phyloP scores from a whole-genome alignment of 345 rosid species.

The Camelina neglecta region DNA sequence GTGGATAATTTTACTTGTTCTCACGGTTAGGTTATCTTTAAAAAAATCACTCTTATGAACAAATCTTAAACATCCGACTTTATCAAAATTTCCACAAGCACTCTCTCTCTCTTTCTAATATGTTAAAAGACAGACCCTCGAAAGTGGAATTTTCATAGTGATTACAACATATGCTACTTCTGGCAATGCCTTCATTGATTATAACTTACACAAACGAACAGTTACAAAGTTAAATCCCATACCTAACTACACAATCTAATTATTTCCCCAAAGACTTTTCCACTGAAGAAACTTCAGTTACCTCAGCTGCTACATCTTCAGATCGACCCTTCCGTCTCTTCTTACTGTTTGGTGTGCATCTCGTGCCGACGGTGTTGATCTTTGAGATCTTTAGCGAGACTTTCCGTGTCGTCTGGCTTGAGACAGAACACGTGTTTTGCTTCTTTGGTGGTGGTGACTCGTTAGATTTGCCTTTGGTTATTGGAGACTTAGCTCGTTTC shows the following conservation, averaged over 20 bases:
- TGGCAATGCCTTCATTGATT: slow-evolving; percentile 22
- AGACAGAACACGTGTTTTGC: slow-evolving; percentile 41
- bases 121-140: slow-evolving; percentile 6
- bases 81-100: not conserved
- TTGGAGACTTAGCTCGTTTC: slow-evolving; percentile 71
- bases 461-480: slow-evolving; percentile 34
- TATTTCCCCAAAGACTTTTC: not conserved
- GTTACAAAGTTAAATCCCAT: slow-evolving; percentile 26
- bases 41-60: not conserved
- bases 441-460: slow-evolving; percentile 35
- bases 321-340: slow-evolving; percentile 67
- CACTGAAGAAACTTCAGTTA: slow-evolving; percentile 39
- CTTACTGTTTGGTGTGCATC: slow-evolving; percentile 77
- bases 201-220: slow-evolving; percentile 40
- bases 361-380: slow-evolving; percentile 47
- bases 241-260: slow-evolving; percentile 36
- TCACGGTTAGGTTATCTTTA: not conserved
- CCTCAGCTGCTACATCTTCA: slow-evolving; percentile 45
- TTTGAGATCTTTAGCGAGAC: slow-evolving; percentile 57
- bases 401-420: slow-evolving; percentile 48
- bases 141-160: slow-evolving; percentile 11
- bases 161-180: slow-evolving; percentile 35
- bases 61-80: not conserved
- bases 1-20: no score
- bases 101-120: not conserved